phyloP scores from a whole-genome alignment of 371 early-diverging fungal genomes.

The Nematocida ausubeli region DNA sequence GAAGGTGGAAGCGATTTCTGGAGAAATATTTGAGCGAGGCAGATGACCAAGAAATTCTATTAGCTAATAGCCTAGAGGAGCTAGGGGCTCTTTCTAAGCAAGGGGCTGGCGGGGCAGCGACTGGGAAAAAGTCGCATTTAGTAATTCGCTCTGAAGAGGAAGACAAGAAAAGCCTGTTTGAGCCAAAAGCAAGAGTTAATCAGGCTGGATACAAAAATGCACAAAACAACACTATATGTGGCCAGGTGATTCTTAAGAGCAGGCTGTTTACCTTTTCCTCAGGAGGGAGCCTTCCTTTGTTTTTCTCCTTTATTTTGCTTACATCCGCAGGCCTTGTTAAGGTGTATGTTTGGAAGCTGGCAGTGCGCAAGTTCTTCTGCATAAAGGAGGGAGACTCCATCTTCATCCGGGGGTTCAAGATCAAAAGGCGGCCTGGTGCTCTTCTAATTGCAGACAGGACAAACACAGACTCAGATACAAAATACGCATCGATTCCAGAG shows the following conservation, averaged over 20 bases:
- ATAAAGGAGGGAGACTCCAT: conserved; percentile 59
- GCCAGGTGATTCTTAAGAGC: conserved; percentile 44
- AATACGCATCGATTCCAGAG: conserved; percentile 52
- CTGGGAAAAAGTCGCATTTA: neutral
- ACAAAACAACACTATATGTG: conserved; percentile 18
- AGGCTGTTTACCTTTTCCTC: conserved; percentile 13
- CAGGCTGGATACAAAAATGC: conserved; percentile 23
- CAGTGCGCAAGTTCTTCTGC: conserved; percentile 58
- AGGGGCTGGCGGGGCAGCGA: neutral
- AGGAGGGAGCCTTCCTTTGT: neutral
- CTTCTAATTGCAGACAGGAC: conserved; percentile 52
- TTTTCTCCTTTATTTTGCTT: conserved; percentile 58
- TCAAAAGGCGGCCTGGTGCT: conserved; percentile 29
- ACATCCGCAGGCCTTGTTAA: conserved; percentile 51
- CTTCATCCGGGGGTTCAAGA: conserved; percentile 50
- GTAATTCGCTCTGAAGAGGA: neutral
- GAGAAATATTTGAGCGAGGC: neutral
- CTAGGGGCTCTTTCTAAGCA: neutral
- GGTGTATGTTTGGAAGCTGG: conserved; percentile 62
- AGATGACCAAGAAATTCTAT: conserved; percentile 2
- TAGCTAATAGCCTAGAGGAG: neutral
- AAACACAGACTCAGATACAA: conserved; percentile 57
- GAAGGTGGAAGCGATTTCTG: conserved; percentile 21
- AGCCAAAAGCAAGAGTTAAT: conserved; percentile 7
- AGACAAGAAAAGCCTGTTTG: neutral